phyloP scores from a whole-genome alignment of 2,329 filamentous ascomycete genomes.

The Alternaria sp. region DNA sequence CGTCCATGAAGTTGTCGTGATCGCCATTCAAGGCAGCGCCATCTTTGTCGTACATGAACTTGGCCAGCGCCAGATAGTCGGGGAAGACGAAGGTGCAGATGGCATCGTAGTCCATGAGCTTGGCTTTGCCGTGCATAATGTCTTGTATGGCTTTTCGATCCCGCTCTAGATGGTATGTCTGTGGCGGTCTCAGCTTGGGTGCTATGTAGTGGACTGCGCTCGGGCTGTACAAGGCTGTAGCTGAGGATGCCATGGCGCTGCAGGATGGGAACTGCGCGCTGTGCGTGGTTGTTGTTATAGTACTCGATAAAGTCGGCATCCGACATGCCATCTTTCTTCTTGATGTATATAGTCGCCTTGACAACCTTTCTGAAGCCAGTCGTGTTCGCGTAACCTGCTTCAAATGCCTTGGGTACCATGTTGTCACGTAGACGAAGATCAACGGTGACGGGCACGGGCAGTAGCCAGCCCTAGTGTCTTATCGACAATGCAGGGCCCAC shows the following conservation, averaged over 20 bases:
- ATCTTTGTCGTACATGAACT: conserved; percentile 55
- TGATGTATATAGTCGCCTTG: conserved; percentile 55
- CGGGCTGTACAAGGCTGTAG: conserved; percentile 51
- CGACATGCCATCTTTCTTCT: conserved; percentile 55
- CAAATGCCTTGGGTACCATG: conserved; percentile 53
- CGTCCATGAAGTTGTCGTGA: conserved; percentile 50
- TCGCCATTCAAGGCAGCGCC: conserved; percentile 49
- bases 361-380: conserved; percentile 56
- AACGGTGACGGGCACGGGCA: conserved; percentile 3
- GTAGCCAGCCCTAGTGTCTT: conserved; percentile 5
- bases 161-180: conserved; percentile 55
- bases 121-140: conserved; percentile 54
- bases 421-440: conserved; percentile 23
- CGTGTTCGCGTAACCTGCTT: conserved; percentile 54
- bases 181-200: conserved; percentile 9
- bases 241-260: conserved; percentile 53
- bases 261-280: conserved; percentile 53
- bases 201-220: background rate
- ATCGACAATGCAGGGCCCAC: conserved; percentile 9
- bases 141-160: conserved; percentile 54
- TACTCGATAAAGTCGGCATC: conserved; percentile 54
- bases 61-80: conserved; percentile 54
- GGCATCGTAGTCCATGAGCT: conserved; percentile 54
- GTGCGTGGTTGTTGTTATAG: conserved; percentile 55
- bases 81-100: conserved; percentile 58